Conservation (phyloP, 305 asterid species). For the Fraxinus sp. region DNA sequence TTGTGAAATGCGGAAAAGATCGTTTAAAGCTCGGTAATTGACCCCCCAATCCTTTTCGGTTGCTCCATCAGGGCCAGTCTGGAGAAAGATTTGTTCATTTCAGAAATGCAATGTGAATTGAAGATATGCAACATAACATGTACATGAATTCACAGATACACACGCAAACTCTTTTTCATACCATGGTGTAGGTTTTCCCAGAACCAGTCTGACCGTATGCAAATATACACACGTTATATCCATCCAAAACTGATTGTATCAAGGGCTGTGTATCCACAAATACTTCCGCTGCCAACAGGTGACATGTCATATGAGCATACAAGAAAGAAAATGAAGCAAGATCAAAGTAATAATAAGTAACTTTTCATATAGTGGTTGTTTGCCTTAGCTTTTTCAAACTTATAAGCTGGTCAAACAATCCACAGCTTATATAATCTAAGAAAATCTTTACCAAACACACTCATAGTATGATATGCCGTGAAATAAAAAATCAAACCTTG, state of each 20-base stretch:
- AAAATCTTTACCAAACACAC: background rate
- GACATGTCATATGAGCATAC: slow-evolving; percentile 7
- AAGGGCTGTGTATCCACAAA: slow-evolving; percentile 77
- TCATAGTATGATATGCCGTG: background rate
- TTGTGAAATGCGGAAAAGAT: slow-evolving; percentile 66
- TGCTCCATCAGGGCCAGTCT: slow-evolving; percentile 80
- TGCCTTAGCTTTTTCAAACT: background rate
- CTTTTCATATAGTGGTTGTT: background rate
- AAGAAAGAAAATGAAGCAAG: background rate
- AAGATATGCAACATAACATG: background rate
- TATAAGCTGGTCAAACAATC: background rate
- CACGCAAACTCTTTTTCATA: slow-evolving; percentile 22
- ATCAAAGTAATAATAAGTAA: background rate
- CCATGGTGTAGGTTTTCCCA: slow-evolving; percentile 95
- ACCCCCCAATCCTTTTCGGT: slow-evolving; percentile 78
- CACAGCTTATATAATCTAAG: background rate
- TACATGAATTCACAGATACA: background rate
- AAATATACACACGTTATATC: slow-evolving; percentile 86
- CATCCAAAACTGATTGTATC: slow-evolving; percentile 88
- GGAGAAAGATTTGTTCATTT: slow-evolving; percentile 21
- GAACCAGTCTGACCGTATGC: slow-evolving; percentile 98
- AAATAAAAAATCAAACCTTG: slow-evolving; percentile 54
- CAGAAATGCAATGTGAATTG: slow-evolving; percentile 13
- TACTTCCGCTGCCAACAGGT: slow-evolving; percentile 60
- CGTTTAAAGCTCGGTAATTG: slow-evolving; percentile 72